phyloP scores from a whole-genome alignment of 768 basidiomycete genomes.

The Auriscalpium orientale region DNA sequence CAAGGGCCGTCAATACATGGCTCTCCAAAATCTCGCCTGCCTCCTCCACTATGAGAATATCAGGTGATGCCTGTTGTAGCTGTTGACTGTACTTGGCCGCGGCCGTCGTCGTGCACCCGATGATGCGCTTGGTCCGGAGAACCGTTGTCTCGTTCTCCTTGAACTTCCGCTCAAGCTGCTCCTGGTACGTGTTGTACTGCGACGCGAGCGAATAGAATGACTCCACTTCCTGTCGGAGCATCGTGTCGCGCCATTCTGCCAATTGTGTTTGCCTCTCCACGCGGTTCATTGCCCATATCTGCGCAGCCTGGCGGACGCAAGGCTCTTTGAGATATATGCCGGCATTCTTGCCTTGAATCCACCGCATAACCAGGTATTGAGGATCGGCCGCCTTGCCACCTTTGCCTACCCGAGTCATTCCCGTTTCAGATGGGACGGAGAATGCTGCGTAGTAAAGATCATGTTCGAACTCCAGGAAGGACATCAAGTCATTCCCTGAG shows the following conservation, averaged over 20 bases:
- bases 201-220: constrained; percentile 24
- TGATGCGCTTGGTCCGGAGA: constrained; percentile 42
- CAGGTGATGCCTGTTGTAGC: constrained; percentile 38
- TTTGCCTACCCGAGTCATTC: constrained; percentile 38
- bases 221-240: constrained; percentile 28
- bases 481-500: constrained; percentile 27
- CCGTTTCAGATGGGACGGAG: constrained; percentile 33
- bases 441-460: constrained; percentile 39
- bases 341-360: constrained; percentile 38
- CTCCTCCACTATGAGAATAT: constrained; percentile 60
- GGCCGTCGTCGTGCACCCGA: constrained; percentile 63
- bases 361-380: constrained; percentile 39
- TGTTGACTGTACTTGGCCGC: constrained; percentile 51
- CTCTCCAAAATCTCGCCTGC: constrained; percentile 69
- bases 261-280: constrained; percentile 21
- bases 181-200: constrained; percentile 35
- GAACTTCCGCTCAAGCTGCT: constrained; percentile 29
- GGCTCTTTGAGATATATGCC: constrained; percentile 30
- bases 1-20: constrained; percentile 54
- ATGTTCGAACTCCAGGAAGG: constrained; percentile 46
- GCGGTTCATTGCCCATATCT: constrained; percentile 33
- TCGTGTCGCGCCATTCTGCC: constrained; percentile 28
- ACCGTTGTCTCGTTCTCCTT: constrained; percentile 26
- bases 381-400: constrained; percentile 27
- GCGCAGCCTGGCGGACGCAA: constrained; percentile 17